Evolutionary conservation across 176 grass and related monocot species (phyloP).

Genomic region (Oryza officinalis): DNA sequence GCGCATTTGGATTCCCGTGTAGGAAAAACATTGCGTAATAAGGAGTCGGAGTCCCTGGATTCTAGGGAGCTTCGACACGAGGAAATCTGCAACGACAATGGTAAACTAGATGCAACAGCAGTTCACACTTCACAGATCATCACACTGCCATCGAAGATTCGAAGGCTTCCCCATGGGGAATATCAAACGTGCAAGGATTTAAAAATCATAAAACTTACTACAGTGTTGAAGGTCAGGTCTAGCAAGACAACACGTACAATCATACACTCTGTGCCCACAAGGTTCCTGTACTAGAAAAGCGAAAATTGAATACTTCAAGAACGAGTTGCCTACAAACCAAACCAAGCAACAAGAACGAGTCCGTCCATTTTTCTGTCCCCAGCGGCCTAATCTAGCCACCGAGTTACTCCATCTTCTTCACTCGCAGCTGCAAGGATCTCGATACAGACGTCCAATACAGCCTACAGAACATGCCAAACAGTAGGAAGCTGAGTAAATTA

Average conservation of each 20-base stretch:
- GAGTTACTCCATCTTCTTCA: slow-evolving; percentile 79
- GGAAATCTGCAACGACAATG: not conserved
- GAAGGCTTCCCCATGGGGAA: not conserved
- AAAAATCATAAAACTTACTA: not conserved
- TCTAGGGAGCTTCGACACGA: not conserved
- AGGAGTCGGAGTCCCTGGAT: not conserved
- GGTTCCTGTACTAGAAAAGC: not conserved
- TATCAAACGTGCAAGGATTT: not conserved
- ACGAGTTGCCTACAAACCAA: slow-evolving; percentile 8
- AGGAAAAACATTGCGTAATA: not conserved
- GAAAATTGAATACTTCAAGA: slow-evolving; percentile 14
- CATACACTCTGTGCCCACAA: slow-evolving; percentile 14
- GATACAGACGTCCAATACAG: slow-evolving; percentile 69
- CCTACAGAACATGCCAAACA: slow-evolving; percentile 40
- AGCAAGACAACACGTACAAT: not conserved
- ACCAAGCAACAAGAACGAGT: not conserved
- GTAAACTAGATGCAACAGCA: too few relatives aligned
- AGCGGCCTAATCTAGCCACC: slow-evolving; percentile 65
- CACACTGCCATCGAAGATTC: not conserved
- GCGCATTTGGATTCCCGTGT: too few relatives aligned
- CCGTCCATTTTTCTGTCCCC: not conserved
- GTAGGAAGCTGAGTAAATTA: not conserved
- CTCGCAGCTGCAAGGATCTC: slow-evolving; percentile 76
- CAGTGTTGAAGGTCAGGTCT: slow-evolving; percentile 34
- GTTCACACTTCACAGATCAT: not conserved